Base-by-base conservation (phyloP, 345 rosid species). In the Camelina sativa region DNA sequence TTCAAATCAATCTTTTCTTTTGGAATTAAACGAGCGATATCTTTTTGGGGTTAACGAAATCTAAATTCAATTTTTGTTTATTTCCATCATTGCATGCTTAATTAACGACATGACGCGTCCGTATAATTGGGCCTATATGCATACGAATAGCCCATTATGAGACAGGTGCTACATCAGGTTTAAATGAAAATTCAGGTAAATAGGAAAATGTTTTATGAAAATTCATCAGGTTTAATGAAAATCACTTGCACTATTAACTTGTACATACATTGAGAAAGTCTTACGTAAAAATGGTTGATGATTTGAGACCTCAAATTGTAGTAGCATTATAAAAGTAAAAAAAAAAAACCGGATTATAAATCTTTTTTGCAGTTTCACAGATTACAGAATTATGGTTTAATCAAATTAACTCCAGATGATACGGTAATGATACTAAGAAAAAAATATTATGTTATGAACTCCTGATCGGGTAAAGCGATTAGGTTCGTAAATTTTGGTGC, bases 401-500 rank as follows among this genome's bases (percentile, higher is more conserved):
- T 17, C 10, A 5, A 20, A 32, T 56, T 17, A 19, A 17, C 19
- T 10, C n/a, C 11, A 28, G 54, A 56, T 55, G 67, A 43, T 62
- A 23, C 22, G 15, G 2, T 41, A 41, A 53, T 40, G 25, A 41
- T 41, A 28, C 22, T 44, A 47, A 1, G 4, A 23, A 4, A 2
- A 43, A 16, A 11, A 19, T 17, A 6, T 7, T n/a, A 4, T 3
- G 55, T 10, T 38, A 61, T 41, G 54, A 32, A 53, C 16, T 54
- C 0, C 0, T 53, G 64, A 63, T 73, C 64, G 77, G 70, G 70
- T 73, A 44, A 64, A 73, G 57, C 71, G 64, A 32, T 30, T 44
- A 64, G 10, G 48, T 73, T 44, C 78, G 66, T 66, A 38, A 74
- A 58, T 11, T 28, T 66, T 66, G 73, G 78, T 59, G 67, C 44